These are phyloP conservation scores for Drechslerella coelobrocha DNA, from an alignment of 2,329 filamentous ascomycete species.

Conservation along the genomic window DNA sequence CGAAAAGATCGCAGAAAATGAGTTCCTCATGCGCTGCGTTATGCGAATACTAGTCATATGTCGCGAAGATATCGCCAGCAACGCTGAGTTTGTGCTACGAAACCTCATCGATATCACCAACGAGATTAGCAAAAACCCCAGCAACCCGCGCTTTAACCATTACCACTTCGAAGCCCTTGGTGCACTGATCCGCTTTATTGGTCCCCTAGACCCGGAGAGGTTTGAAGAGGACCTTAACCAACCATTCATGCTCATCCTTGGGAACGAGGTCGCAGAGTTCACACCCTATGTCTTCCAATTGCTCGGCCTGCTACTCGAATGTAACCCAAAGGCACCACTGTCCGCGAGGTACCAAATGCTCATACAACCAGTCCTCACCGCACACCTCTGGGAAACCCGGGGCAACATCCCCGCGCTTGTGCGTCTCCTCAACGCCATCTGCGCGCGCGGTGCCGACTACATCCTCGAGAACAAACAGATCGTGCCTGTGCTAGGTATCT, in stretches of 20 bases:
- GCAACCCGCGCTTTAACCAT: constrained; percentile 97
- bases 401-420: constrained; percentile 93
- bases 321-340: constrained; percentile 78
- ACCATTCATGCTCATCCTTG: constrained; percentile 69
- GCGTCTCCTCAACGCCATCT: constrained; percentile 80
- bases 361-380: constrained; percentile 77
- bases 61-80: constrained; percentile 76
- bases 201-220: constrained; percentile 71
- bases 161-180: constrained; percentile 96
- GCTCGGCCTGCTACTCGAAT: constrained; percentile 86
- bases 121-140: constrained; percentile 91
- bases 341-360: constrained; percentile 81
- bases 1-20: constrained; percentile 96
- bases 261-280: constrained; percentile 71
- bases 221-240: constrained; percentile 82
- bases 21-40: constrained; percentile 97
- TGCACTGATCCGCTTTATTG: constrained; percentile 80
- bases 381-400: constrained; percentile 85
- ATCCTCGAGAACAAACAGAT: constrained; percentile 79
- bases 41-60: constrained; percentile 97
- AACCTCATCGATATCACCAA: constrained; percentile 89
- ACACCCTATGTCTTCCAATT: constrained; percentile 96
- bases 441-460: constrained; percentile 74
- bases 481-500: constrained; percentile 89
- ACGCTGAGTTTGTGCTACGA: constrained; percentile 78